Base-by-base conservation (phyloP, 2,329 filamentous ascomycete genomes). In the Periglandula ipomoeae region DNA sequence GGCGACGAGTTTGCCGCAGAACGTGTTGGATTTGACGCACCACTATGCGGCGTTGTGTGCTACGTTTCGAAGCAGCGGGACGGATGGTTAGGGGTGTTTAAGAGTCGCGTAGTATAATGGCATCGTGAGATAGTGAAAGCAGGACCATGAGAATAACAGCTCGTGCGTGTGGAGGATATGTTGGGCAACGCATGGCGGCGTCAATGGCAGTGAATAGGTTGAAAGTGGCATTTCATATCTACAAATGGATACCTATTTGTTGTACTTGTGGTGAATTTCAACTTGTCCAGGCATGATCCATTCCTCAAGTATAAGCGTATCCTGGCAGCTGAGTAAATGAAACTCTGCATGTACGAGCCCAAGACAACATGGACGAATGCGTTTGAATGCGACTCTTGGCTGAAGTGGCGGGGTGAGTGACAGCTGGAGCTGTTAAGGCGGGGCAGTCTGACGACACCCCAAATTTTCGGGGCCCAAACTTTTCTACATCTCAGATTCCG, bases 41-140 rank as follows among this genome's bases (percentile, higher is more conserved):
- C 87, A 96, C 64, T 98, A 98, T 64, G 93, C 91, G 19, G 88
- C 89, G 49, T 74, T 98, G 32, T 98, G 93, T 65, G 90, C 91
- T 19, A 89, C 89, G 1, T 98, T 98, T 71, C 82, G 89, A 60
- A 97, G 90, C 76, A 94, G 84, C 61, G 93, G 93, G 4, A 95
- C 86, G 23, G 90, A 95, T 59, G 86, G 84, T 59, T 91, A 77
- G 20, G 11, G n/a, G 27, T 7, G 7, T 22, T 19, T 26, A 15
- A 37, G 10, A 15, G 24, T 4, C 10, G 22, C 30, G 15, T 46
- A 38, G 34, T 46, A 19, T 38, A 46, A 38, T 37, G 20, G 17
- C 30, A 17, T 19, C 24, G n/a, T 20, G 26, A 37, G 32, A 19
- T 9, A n/a, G 17, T 37, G 2, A 19, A 19, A 30, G 30, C 4